Conservation (phyloP, 192 early-diverging fungal genomes). For the Gonapodya prolifera region DNA sequence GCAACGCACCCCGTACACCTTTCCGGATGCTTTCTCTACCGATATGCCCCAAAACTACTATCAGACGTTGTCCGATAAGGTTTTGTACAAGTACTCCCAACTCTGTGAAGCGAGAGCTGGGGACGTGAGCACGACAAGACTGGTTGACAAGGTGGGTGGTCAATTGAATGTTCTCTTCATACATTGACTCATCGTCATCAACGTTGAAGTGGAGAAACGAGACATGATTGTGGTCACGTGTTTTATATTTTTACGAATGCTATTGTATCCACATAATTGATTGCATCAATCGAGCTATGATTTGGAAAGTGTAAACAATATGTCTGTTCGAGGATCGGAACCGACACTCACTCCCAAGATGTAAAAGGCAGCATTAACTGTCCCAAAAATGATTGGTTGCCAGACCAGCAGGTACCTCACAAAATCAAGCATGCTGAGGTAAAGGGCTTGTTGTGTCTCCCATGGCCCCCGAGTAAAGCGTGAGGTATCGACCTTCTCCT, state of each 20-base stretch:
- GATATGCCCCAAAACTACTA: not conserved
- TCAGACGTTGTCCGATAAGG: not conserved
- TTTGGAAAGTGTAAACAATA: too few relatives aligned
- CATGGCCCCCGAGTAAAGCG: slow-evolving; percentile 26
- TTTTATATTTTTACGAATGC: not conserved
- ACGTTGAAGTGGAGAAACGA: not conserved
- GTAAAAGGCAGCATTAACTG: not conserved
- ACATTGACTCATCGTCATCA: too few relatives aligned
- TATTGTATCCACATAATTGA: too few relatives aligned
- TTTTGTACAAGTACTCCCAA: not conserved
- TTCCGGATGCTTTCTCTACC: not conserved
- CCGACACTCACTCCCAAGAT: not conserved
- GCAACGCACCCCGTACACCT: not conserved
- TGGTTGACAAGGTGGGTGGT: not conserved
- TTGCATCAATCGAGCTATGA: too few relatives aligned
- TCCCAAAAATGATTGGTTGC: slow-evolving; percentile 1
- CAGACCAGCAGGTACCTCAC: slow-evolving; percentile 18
- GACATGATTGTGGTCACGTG: not conserved
- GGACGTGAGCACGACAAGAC: not conserved
- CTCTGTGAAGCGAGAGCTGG: not conserved
- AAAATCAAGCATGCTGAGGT: slow-evolving; percentile 29
- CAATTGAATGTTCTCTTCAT: too few relatives aligned
- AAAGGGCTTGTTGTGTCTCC: slow-evolving; percentile 34
- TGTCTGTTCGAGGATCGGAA: too few relatives aligned
- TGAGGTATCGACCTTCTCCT: slow-evolving; percentile 30